A percentile compares a stretch with the other conserved stretches of the same genome.
These are phyloP conservation scores for Cryphonectria naterciae DNA, from an alignment of 2,329 filamentous ascomycete genomes.

Conservation along the genomic window DNA sequence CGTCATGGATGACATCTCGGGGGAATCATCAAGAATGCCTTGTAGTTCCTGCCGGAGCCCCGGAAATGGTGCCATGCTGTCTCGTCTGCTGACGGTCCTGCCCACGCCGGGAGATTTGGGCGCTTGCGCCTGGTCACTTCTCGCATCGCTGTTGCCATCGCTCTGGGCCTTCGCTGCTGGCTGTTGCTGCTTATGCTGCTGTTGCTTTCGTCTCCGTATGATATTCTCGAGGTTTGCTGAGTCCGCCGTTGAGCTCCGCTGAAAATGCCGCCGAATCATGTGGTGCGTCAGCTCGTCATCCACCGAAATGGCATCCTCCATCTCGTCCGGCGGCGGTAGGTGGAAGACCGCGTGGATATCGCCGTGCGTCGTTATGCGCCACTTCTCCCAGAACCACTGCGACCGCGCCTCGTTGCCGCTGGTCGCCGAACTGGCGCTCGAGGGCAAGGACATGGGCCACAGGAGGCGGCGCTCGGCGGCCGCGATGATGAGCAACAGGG, in stretches of 20 bases:
- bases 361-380: slow-evolving; percentile 70
- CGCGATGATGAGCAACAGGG: slow-evolving; percentile 72
- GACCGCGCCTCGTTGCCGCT: slow-evolving; percentile 31
- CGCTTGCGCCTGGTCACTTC: slow-evolving; percentile 18
- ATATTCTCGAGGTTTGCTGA: slow-evolving; percentile 25
- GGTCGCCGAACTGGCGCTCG: not conserved
- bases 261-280: slow-evolving; percentile 61
- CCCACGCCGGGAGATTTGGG: slow-evolving; percentile 30
- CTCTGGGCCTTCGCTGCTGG: not conserved
- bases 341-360: slow-evolving; percentile 77
- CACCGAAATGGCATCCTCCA: slow-evolving; percentile 60
- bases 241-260: slow-evolving; percentile 49
- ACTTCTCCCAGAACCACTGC: slow-evolving; percentile 67
- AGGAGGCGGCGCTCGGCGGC: slow-evolving; percentile 71
- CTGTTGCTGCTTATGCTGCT: slow-evolving; percentile 18
- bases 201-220: slow-evolving; percentile 26
- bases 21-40: slow-evolving; percentile 51
- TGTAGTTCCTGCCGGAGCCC: slow-evolving; percentile 55
- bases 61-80: slow-evolving; percentile 59
- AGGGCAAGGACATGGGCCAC: slow-evolving; percentile 51
- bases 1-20: slow-evolving; percentile 50
- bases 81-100: slow-evolving; percentile 42
- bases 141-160: not conserved
- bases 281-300: slow-evolving; percentile 64
- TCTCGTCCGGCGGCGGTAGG: slow-evolving; percentile 66